Base-by-base conservation (phyloP, 805 yeast genomes). In the Candida easanensis region DNA sequence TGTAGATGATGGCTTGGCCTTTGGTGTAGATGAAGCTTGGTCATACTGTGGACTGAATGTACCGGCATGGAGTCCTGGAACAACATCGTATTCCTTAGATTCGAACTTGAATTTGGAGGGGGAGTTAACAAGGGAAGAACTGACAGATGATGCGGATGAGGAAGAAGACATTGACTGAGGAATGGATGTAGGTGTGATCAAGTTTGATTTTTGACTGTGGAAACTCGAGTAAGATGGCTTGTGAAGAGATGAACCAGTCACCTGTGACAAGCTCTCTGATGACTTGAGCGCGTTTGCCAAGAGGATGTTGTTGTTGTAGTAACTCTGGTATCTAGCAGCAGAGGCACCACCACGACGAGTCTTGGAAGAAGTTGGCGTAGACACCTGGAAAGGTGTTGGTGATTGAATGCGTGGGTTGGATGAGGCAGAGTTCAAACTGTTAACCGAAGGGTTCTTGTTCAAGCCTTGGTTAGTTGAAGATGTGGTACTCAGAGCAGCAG, bases 311-410 rank as follows among this genome's bases (percentile, higher is more conserved):
- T 69, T 73, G 46, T 72, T 74, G 47, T 74, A 73, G 53, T 72
- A 71, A 11, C 66, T 64, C 53, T 74, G 77, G 48, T 73, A 75
- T 38, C 78, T 59, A 22, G 77, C 74, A 42, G 78, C 78, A 39
- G 69, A 65, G 15, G 77, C 77, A 26, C 62, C 57, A 34, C 56
- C 59, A 44, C 57, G 63, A 25, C 51, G 50, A 10, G 50, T 26
- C 42, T 52, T 50, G 8, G 49, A 11, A 5, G 56, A 49, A 61
- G 69, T 14, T 66, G 66, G 52, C 62, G 62, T 54, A 7, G 56
- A 50, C 14, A 46, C 25, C 2, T 18, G 39, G 33, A 18, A 23
- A 16, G 49, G 45, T 25, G 17, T 43, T 37, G 44, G 52, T 19
- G 40, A 45, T 28, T 27, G 44, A 36, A 35, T 27, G 34, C 39